Percentiles rank a stretch among this genome's conserved stretches.
These are phyloP conservation scores for Prototheca cutis DNA, from an alignment of 163 green algal species.

Conservation along the genomic window DNA sequence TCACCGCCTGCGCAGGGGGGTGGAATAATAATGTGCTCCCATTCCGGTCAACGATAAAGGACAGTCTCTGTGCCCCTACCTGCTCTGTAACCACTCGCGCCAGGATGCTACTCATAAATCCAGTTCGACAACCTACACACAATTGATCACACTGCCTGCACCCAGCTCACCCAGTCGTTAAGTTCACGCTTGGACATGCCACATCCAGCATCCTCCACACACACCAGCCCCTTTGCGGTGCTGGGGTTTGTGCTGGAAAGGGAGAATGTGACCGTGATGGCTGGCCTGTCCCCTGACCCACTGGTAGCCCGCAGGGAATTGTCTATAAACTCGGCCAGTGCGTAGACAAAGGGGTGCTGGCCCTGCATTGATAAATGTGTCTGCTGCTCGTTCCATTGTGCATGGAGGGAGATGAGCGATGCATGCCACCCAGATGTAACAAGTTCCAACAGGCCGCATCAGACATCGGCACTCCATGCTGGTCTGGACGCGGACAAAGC, in stretches of 20 bases:
- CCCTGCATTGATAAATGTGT: slow-evolving; percentile 23
- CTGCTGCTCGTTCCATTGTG: too few species aligned
- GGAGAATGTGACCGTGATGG: slow-evolving; percentile 20
- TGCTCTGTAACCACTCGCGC: neutral
- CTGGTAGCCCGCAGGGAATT: slow-evolving; percentile 60
- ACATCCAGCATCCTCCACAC: slow-evolving; percentile 61
- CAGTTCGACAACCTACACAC: too few species aligned
- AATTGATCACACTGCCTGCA: too few species aligned
- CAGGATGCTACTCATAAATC: neutral
- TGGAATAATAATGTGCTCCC: too few species aligned
- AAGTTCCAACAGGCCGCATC: too few species aligned
- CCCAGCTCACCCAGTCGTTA: slow-evolving; percentile 45
- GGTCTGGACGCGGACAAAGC: too few species aligned
- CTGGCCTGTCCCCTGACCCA: slow-evolving; percentile 1
- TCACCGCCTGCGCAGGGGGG: slow-evolving; percentile 42
- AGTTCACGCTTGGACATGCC: slow-evolving; percentile 65
- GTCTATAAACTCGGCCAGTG: slow-evolving; percentile 74
- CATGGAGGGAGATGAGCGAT: neutral
- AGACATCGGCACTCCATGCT: too few species aligned
- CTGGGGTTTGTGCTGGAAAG: slow-evolving; percentile 10
- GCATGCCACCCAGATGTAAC: too few species aligned
- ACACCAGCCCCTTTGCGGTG: slow-evolving; percentile 31
- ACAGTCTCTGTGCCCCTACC: too few species aligned
- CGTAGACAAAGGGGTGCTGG: slow-evolving; percentile 67
- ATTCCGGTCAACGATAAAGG: too few species aligned